Conservation (phyloP, 2,329 filamentous ascomycete genomes). For the Byssochlamys sp. region DNA sequence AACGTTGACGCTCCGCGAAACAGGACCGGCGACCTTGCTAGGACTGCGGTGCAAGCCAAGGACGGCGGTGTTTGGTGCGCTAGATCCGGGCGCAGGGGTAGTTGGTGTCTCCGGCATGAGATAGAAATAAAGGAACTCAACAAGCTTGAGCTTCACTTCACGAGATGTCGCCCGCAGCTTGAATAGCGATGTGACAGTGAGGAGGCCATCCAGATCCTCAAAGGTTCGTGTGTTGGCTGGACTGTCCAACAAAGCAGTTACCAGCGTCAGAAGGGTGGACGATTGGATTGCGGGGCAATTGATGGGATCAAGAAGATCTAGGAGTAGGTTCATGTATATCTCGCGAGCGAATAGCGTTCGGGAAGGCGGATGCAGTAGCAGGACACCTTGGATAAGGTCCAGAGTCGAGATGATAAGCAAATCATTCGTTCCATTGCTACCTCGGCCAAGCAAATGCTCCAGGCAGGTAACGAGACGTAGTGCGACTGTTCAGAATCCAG, state of each 20-base stretch:
- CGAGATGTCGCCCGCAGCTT: constrained; percentile 75
- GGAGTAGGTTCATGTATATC: constrained; percentile 89
- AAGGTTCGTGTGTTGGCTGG: constrained; percentile 86
- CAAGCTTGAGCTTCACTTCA: constrained; percentile 88
- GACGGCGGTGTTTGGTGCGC: constrained; percentile 31
- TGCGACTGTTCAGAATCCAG: constrained; percentile 47
- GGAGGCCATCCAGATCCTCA: constrained; percentile 79
- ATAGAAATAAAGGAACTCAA: constrained; percentile 97
- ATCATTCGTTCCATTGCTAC: constrained; percentile 72
- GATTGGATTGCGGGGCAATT: constrained; percentile 90
- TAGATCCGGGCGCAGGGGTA: constrained; percentile 15
- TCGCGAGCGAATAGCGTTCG: constrained; percentile 78
- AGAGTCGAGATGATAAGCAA: constrained; percentile 78
- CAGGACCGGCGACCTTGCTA: constrained; percentile 56
- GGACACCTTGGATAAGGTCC: constrained; percentile 75
- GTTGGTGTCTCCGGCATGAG: constrained; percentile 76
- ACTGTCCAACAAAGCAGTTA: constrained; percentile 75
- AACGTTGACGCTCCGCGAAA: constrained; percentile 34
- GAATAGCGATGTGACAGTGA: constrained; percentile 86
- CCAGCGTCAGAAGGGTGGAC: constrained; percentile 77
- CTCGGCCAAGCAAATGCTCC: constrained; percentile 74
- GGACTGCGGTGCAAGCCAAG: constrained; percentile 55
- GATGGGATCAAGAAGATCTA: constrained; percentile 84
- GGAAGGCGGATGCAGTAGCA: constrained; percentile 83
- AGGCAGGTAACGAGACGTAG: constrained; percentile 76